phyloP scores from a whole-genome alignment of 179 eudicot genomes.

The Vitellaria paradoxa region DNA sequence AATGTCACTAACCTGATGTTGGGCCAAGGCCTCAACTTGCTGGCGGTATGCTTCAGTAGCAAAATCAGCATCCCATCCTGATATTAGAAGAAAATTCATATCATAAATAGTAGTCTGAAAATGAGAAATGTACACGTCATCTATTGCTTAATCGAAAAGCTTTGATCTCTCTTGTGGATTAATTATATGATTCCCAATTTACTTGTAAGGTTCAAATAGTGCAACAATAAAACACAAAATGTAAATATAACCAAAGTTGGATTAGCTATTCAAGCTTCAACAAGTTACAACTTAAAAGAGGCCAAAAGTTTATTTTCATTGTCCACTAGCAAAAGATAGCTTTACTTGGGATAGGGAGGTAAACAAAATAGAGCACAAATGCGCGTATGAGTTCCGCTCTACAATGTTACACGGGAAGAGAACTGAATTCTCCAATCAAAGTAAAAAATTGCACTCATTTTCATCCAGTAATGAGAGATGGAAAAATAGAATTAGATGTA shows the following conservation, averaged over 20 bases:
- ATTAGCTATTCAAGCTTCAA: not conserved
- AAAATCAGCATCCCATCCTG: constrained; percentile 97
- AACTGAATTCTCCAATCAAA: no score
- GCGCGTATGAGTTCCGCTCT: no score
- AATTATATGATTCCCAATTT: not conserved
- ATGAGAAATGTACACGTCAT: not conserved
- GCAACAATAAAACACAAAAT: not conserved
- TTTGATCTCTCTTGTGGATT: not conserved
- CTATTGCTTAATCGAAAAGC: constrained; percentile 2
- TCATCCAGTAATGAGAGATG: no score
- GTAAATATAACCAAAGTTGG: constrained; percentile 3
- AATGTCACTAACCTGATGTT: constrained; percentile 65
- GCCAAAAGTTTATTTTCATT: not conserved
- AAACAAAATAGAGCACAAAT: no score
- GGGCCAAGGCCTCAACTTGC: constrained; percentile 90
- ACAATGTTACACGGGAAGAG: no score
- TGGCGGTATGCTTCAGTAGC: constrained; percentile 95
- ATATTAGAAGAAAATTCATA: constrained; percentile 8
- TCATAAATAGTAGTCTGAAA: constrained; percentile 1
- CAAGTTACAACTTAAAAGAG: not conserved
- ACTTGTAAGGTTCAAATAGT: not conserved
- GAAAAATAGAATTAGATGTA: not conserved
- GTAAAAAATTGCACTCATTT: no score
- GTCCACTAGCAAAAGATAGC: no score
- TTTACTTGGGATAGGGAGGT: no score